phyloP scores from a whole-genome alignment of 345 rosid species.

The Hevea brasiliensis region DNA sequence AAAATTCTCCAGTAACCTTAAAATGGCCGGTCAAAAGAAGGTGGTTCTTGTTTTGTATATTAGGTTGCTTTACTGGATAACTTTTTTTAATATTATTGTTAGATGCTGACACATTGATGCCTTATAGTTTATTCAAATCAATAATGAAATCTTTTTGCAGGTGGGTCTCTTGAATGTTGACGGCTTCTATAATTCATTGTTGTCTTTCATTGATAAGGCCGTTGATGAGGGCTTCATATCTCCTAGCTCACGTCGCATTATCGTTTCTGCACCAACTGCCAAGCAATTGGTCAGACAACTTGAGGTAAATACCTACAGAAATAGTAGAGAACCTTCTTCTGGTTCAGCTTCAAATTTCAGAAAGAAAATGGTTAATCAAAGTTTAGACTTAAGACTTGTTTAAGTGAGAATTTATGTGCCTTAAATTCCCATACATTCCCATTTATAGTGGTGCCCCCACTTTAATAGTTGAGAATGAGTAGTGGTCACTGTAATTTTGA shows the following conservation, averaged over 20 bases:
- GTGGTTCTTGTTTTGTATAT: slow-evolving; percentile 5
- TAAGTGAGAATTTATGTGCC: neutral
- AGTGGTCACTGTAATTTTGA: too few species aligned
- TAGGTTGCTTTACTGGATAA: neutral
- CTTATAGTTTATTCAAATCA: neutral
- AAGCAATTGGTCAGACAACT: slow-evolving; percentile 75
- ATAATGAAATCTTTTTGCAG: slow-evolving; percentile 33
- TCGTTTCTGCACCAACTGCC: slow-evolving; percentile 84
- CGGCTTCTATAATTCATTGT: slow-evolving; percentile 83
- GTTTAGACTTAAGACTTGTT: too few species aligned
- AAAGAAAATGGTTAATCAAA: neutral
- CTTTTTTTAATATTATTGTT: neutral
- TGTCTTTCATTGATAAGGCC: slow-evolving; percentile 82
- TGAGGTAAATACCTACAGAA: slow-evolving; percentile 49
- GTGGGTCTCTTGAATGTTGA: slow-evolving; percentile 95
- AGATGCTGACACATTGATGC: neutral
- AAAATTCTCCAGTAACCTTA: neutral
- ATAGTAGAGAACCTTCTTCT: too few species aligned
- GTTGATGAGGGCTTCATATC: slow-evolving; percentile 96
- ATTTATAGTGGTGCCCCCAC: too few species aligned
- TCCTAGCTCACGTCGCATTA: slow-evolving; percentile 75
- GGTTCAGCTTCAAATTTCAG: neutral
- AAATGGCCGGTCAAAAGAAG: slow-evolving; percentile 25
- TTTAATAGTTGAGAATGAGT: too few species aligned
- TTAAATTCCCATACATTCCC: too few species aligned